Evolutionary conservation across 257 asterid genomes (phyloP).

Genomic region (Nicotiana undulata): DNA sequence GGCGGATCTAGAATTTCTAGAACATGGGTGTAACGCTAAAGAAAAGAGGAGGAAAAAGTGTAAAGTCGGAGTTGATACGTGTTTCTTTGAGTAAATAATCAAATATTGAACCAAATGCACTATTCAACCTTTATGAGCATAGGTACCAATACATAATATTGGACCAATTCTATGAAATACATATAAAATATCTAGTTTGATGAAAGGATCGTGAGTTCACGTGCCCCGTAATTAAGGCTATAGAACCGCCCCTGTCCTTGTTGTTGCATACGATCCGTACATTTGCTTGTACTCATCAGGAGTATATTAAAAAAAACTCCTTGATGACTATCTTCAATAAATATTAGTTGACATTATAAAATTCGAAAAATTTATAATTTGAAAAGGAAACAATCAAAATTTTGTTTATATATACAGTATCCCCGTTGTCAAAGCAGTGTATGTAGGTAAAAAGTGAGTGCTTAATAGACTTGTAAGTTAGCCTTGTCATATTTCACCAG

Average conservation of each 20-base stretch:
- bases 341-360: neutral
- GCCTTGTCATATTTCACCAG: neutral
- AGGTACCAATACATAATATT: no score
- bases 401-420: neutral
- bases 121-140: no score
- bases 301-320: neutral
- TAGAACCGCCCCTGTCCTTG: neutral
- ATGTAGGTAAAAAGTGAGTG: neutral
- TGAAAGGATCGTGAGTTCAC: no score
- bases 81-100: no score
- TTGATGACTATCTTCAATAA: neutral
- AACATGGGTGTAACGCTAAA: no score
- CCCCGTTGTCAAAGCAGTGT: neutral
- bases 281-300: neutral
- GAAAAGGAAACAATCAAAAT: neutral
- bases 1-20: no score
- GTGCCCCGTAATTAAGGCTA: no score
- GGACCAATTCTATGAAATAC: no score
- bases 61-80: no score
- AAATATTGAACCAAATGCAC: no score
- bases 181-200: no score
- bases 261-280: neutral
- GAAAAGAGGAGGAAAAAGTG: no score
- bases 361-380: neutral
- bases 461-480: neutral